A percentile compares a stretch with the other conserved stretches of the same genome.
These are phyloP conservation scores for Neonothopanus nambi DNA, from an alignment of 1,284 basidiomycete species.

Conservation along the genomic window DNA sequence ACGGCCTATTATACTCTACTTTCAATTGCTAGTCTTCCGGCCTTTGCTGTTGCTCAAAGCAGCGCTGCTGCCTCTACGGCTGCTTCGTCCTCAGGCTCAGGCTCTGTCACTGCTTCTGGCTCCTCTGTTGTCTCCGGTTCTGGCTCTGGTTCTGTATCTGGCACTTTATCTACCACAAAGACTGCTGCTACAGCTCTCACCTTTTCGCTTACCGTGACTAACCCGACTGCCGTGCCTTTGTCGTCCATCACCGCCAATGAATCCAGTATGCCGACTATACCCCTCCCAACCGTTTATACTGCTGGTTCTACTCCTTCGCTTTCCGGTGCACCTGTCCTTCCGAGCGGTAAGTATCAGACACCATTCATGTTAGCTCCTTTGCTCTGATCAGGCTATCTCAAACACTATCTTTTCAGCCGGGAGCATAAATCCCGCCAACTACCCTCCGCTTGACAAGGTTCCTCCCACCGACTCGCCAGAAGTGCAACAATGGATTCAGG, in stretches of 20 bases:
- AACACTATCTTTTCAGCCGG: conserved; percentile 33
- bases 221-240: conserved; percentile 62
- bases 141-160: conserved; percentile 11
- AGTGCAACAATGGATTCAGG: conserved; percentile 73
- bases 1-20: neutral
- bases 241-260: conserved; percentile 35
- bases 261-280: conserved; percentile 14
- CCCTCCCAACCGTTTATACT: conserved; percentile 29
- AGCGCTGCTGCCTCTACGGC: neutral
- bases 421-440: conserved; percentile 48
- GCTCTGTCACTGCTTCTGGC: neutral
- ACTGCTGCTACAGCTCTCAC: conserved; percentile 27
- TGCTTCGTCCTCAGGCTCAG: neutral
- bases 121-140: conserved; percentile 6
- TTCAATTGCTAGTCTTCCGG: conserved; percentile 8
- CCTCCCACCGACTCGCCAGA: conserved; percentile 67
- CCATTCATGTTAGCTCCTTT: neutral
- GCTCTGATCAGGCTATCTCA: neutral
- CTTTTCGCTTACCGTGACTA: conserved; percentile 48
- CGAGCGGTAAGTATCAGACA: conserved; percentile 37
- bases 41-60: conserved; percentile 10
- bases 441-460: conserved; percentile 68
- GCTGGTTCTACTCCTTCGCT: conserved; percentile 48
- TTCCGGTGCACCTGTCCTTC: conserved; percentile 52
- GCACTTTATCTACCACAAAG: conserved; percentile 4